Evolutionary conservation across 1,139 yeast species (phyloP).

Genomic region (Kluyveromyces sp.): DNA sequence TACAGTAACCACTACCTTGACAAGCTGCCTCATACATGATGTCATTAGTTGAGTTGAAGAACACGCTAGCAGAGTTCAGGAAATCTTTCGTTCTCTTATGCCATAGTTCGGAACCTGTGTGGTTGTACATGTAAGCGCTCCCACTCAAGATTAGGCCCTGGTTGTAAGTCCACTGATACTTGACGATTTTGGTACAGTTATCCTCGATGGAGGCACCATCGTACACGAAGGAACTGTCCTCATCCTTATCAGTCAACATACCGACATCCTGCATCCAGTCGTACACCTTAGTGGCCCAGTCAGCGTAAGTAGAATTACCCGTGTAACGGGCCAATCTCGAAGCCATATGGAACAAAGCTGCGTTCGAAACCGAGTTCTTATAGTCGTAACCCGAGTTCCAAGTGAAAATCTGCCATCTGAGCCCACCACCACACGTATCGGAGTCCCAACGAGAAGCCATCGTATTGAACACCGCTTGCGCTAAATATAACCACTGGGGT

Average conservation of each 20-base stretch:
- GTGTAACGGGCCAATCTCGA: conserved; percentile 58
- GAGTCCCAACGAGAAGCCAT: conserved; percentile 50
- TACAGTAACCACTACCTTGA: conserved; percentile 39
- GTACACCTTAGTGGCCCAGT: conserved; percentile 50
- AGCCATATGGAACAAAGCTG: conserved; percentile 53
- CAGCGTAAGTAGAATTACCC: conserved; percentile 44
- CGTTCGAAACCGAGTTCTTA: conserved; percentile 60
- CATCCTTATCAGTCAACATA: conserved; percentile 33
- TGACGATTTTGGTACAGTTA: conserved; percentile 44
- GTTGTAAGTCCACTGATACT: conserved; percentile 53
- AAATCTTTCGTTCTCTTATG: conserved; percentile 38
- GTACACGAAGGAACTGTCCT: conserved; percentile 28
- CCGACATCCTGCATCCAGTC: conserved; percentile 51
- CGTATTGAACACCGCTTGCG: conserved; percentile 55
- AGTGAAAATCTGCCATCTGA: conserved; percentile 65
- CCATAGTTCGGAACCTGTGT: conserved; percentile 42
- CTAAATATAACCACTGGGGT: conserved; percentile 49
- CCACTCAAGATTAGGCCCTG: conserved; percentile 56
- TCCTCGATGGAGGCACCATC: conserved; percentile 52
- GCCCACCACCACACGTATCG: conserved; percentile 49
- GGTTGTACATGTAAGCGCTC: conserved; percentile 51
- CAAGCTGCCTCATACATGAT: conserved; percentile 56
- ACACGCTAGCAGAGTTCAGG: conserved; percentile 36
- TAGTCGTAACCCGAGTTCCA: conserved; percentile 64
- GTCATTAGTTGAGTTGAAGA: conserved; percentile 31